Conservation (phyloP, 495 filamentous ascomycete genomes). For the Podospora sp. region DNA sequence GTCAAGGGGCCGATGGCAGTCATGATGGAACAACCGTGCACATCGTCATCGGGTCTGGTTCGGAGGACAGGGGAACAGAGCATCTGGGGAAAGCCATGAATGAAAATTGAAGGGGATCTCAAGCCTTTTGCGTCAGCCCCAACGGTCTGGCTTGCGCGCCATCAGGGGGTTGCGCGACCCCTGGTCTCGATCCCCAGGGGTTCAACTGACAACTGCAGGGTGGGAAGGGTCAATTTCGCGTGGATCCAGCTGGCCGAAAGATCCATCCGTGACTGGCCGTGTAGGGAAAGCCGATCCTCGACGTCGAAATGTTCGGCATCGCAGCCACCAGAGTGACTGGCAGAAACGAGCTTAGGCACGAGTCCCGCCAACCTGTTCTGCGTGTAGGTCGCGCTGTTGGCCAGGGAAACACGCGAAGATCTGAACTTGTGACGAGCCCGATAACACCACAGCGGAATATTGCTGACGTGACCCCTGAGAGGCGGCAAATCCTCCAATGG, state of each 20-base stretch:
- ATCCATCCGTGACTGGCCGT: not conserved
- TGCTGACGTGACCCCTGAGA: not conserved
- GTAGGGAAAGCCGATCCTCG: not conserved
- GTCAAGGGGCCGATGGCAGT: constrained; percentile 37
- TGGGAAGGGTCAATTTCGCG: not conserved
- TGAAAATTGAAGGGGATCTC: constrained; percentile 11
- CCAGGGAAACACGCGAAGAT: not conserved
- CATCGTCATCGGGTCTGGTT: constrained; percentile 11
- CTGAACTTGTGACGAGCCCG: not conserved
- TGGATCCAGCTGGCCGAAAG: not conserved
- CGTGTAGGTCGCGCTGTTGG: not conserved
- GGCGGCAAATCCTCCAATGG: not conserved
- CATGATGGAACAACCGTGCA: constrained; percentile 29
- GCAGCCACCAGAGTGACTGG: not conserved
- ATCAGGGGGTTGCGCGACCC: not conserved
- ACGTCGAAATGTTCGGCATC: not conserved
- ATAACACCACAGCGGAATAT: not conserved
- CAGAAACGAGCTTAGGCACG: not conserved
- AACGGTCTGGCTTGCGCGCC: not conserved
- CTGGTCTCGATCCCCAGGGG: not conserved
- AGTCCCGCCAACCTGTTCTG: not conserved
- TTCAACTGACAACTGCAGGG: not conserved
- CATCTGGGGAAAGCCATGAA: constrained; percentile 1
- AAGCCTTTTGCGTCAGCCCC: constrained; percentile 16
- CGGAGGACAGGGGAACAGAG: constrained; percentile 7